Evolutionary conservation across 2,329 filamentous ascomycete species (phyloP), one percentile per base, ranked within the genome.

Genomic region (Westerdykella sp.): DNA sequence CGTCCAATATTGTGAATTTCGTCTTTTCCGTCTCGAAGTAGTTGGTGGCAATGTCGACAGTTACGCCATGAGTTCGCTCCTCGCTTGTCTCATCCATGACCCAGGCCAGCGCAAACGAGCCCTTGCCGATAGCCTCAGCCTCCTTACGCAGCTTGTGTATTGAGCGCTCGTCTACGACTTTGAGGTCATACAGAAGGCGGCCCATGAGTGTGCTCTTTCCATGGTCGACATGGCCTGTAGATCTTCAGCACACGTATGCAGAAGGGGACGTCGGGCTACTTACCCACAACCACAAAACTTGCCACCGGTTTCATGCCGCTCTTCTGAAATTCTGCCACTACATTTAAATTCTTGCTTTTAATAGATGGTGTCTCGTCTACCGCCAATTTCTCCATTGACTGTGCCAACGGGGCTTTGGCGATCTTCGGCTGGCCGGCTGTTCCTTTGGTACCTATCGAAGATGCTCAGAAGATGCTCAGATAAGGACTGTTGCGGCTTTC

Each of bases 151-250:
- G 90, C 63, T 85, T 91, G 44, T 95, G 88, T 47, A 98, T 77
- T 0, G 90, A 91, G 46, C 90, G 77, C 61, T 95, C 81, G 53
- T 95, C 87, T 6, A 98, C 82, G 21, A 90, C 85, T 46, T 90
- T 85, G 34, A 95, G 77, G 56, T 98, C 93, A 34, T 91, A 82
- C 5, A 98, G 73, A 22, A 98, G 69, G n/a, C 93, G 82, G 0
- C 91, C 93, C 91, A 98, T 97, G 31, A 98, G 76, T 5, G 93
- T 98, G 64, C 89, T 96, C 69, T 98, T 98, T 41, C 93, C 93
- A 41, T 94, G 91, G 66, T 98, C 93, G 43, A 98, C 93, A 64
- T 98, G 93, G 12, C 93, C 89, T 88, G 62, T 18, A 39, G n/a
- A 30, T 21, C 9, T 28, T 22, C 30, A 28, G n/a, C n/a, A 21